Evolutionary conservation across 345 rosid species (phyloP).

Genomic region (Combretum micranthum): DNA sequence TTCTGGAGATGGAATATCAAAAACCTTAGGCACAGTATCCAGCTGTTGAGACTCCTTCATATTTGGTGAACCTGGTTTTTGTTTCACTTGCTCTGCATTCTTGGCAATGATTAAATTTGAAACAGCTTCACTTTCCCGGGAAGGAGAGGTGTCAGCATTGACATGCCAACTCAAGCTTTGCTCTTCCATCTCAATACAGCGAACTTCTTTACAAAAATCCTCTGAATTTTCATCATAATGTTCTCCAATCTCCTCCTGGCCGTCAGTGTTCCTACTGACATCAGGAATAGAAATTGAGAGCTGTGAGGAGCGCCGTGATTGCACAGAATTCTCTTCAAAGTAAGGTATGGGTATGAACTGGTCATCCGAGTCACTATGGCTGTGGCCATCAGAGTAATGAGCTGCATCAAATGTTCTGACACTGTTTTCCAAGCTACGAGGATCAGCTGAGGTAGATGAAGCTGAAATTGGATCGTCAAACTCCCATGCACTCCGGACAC

Average conservation of each 20-base stretch:
- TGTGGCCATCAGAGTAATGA: constrained; percentile 47
- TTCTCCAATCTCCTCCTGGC: constrained; percentile 29
- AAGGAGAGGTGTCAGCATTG: constrained; percentile 18
- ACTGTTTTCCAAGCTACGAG: constrained; percentile 20
- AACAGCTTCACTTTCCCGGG: constrained; percentile 12
- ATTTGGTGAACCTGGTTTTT: constrained; percentile 20
- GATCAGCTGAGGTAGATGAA: constrained; percentile 31
- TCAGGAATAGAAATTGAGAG: constrained; percentile 22
- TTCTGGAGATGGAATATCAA: constrained; percentile 32
- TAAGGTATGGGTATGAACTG: constrained; percentile 44
- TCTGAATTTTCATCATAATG: constrained; percentile 32
- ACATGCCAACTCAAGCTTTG: constrained; percentile 18
- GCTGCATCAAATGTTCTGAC: constrained; percentile 34
- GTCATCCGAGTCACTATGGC: constrained; percentile 45
- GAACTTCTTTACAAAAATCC: constrained; percentile 47
- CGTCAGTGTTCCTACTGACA: constrained; percentile 16
- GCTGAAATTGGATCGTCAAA: constrained; percentile 31
- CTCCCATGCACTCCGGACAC: constrained; percentile 59
- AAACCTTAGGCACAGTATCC: constrained; percentile 12
- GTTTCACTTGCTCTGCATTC: constrained; percentile 18
- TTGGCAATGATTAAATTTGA: constrained; percentile 19
- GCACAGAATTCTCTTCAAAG: constrained; percentile 33
- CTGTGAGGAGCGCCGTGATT: constrained; percentile 23
- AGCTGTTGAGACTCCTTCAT: constrained; percentile 21
- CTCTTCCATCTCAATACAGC: constrained; percentile 47